phyloP scores from a whole-genome alignment of 495 filamentous ascomycete genomes.

The Glarea lozoyensis region DNA sequence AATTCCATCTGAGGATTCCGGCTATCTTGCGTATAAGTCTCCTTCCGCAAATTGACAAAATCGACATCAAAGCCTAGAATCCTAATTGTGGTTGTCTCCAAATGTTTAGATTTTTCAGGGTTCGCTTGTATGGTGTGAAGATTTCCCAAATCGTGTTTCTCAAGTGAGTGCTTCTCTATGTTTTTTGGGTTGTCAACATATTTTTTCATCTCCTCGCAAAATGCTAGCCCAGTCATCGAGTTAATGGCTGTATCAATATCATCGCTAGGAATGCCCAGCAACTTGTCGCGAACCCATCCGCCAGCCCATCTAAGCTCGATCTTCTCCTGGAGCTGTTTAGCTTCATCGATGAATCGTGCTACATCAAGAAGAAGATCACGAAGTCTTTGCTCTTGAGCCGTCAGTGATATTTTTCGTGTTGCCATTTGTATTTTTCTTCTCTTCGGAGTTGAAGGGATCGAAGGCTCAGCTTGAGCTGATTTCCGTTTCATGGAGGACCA shows the following conservation, averaged over 20 bases:
- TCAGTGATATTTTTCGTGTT: slow-evolving; percentile 47
- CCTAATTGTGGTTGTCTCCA: slow-evolving; percentile 82
- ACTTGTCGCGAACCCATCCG: slow-evolving; percentile 98
- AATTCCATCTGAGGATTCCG: slow-evolving; percentile 91
- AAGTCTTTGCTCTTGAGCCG: slow-evolving; percentile 56
- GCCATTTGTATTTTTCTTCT: slow-evolving; percentile 14
- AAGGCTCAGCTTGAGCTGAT: background rate
- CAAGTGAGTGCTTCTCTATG: slow-evolving; percentile 33
- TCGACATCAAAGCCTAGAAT: slow-evolving; percentile 87
- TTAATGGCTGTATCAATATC: slow-evolving; percentile 97
- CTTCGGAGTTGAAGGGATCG: slow-evolving; percentile 1
- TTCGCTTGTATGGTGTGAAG: slow-evolving; percentile 78
- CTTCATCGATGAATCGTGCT: slow-evolving; percentile 55
- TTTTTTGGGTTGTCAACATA: slow-evolving; percentile 40
- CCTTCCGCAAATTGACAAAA: slow-evolving; percentile 87
- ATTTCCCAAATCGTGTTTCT: slow-evolving; percentile 45
- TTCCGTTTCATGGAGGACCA: slow-evolving; percentile 19
- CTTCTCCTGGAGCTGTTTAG: slow-evolving; percentile 36
- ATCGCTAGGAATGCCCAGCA: slow-evolving; percentile 69
- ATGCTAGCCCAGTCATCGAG: slow-evolving; percentile 84
- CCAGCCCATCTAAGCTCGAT: slow-evolving; percentile 79
- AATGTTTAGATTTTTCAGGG: slow-evolving; percentile 94
- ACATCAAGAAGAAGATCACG: slow-evolving; percentile 66
- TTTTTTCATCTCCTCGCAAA: slow-evolving; percentile 52
- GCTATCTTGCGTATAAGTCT: slow-evolving; percentile 78